Evolutionary conservation across 768 basidiomycete genomes (phyloP).

Genomic region (Hygrophoropsis aurantiaca): DNA sequence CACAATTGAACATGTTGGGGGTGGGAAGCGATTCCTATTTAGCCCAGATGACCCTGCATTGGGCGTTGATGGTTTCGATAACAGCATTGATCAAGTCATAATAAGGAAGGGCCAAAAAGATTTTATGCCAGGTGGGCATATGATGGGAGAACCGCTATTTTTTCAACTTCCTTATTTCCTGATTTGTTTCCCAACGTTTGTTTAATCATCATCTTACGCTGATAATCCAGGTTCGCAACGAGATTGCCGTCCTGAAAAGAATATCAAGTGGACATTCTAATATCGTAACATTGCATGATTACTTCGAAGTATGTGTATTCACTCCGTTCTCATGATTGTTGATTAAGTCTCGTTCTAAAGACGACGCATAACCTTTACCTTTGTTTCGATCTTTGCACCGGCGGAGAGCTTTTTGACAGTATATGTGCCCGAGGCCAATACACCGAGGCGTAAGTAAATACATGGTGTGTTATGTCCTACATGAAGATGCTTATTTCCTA

Average conservation of each 20-base stretch:
- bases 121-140: too few species aligned
- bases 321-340: background rate
- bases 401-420: conserved; percentile 97
- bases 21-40: too few species aligned
- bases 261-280: conserved; percentile 89
- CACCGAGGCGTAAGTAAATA: conserved; percentile 75
- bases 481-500: conserved; percentile 1
- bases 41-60: too few species aligned
- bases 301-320: conserved; percentile 74
- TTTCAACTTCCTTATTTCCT: too few species aligned
- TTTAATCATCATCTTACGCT: conserved; percentile 1
- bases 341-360: conserved; percentile 32
- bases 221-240: conserved; percentile 81
- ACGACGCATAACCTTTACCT: conserved; percentile 93
- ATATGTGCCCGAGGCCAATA: conserved; percentile 98
- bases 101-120: too few species aligned
- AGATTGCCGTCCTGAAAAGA: conserved; percentile 92
- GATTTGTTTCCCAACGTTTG: too few species aligned
- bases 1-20: too few species aligned
- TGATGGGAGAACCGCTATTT: too few species aligned
- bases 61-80: conserved; percentile 8
- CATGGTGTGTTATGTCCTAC: background rate
- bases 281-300: conserved; percentile 93
- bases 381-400: conserved; percentile 94
- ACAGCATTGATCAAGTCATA: conserved; percentile 17